Evolutionary conservation across 139 green algal species (phyloP), one percentile per base, ranked within the genome.

Genomic region (Chlorella sp.): DNA sequence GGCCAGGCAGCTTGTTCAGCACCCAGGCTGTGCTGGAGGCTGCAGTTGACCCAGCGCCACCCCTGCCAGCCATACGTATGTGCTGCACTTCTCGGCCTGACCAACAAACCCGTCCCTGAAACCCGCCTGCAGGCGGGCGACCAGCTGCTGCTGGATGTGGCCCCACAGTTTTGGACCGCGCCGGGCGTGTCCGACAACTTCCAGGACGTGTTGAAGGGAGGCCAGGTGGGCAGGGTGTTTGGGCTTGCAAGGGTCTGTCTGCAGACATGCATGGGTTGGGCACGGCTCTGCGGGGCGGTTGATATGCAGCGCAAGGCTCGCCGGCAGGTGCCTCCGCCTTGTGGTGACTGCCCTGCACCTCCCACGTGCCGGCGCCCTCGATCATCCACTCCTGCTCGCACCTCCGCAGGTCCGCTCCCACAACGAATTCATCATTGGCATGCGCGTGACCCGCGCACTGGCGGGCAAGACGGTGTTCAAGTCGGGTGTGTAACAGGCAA

Each of bases 61-160:
- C 40, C 41, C 70, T 38, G 20, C 73, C 41, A 24, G n/a, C n/a
- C n/a, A n/a, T n/a, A n/a, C n/a, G n/a, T n/a, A n/a, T n/a, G n/a
- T n/a, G n/a, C n/a, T n/a, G n/a, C n/a, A n/a, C n/a, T n/a, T n/a
- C n/a, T n/a, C n/a, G n/a, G n/a, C n/a, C n/a, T n/a, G n/a, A n/a
- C n/a, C n/a, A n/a, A n/a, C n/a, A n/a, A n/a, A n/a, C n/a, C n/a
- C n/a, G n/a, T n/a, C n/a, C n/a, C n/a, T n/a, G n/a, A n/a, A 17
- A 24, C 46, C 8, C 32, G 32, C 20, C 22, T 48, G 48, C 79
- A 93, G 83, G 77, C 86, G 16, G 90, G 89, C 22, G 94, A 96
- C 78, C 84, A 92, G 43, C 81, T 96, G 80, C 85, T 96, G 48
- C 82, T 96, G 19, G 88, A 90, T 73, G 86, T 89, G 4, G 81